Base-by-base conservation (phyloP, 2,329 filamentous ascomycete species). In the Aaosphaeria pasadenensis region DNA sequence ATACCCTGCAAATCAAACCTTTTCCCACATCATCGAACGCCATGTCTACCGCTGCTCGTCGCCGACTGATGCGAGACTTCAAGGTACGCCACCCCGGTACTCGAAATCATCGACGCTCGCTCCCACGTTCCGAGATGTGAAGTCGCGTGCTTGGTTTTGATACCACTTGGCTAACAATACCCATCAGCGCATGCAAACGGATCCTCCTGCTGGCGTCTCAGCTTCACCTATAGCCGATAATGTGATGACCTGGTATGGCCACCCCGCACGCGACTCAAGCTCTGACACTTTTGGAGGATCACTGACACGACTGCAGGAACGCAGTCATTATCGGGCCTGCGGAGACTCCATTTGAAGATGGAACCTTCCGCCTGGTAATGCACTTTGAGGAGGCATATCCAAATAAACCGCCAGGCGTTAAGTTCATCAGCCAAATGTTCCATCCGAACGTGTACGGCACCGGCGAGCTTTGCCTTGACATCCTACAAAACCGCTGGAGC, bases 371-470 rank as follows among this genome's bases (percentile, higher is more conserved):
- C 57, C 85, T 99, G 7, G 91, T 97, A 44, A 97, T 99, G 92
- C 91, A 96, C 68, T 99, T 99, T 62, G 94, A 97, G 69, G 94
- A 99, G 72, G 91, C 96, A 66, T 99, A 99, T 64, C 94, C 94
- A 30, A 99, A 97, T 76, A 97, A 97, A 71, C 94, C 94, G 5
- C 94, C 94, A 0, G 88, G 91, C 32, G 94, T 97, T 74, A 97
- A 97, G 69, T 99, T 99, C 71, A 95, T 99, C 70, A 95, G 89
- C 72, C 85, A 94, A 71, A 99, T 99, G 94, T 99, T 99, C 73
- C 94, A 99, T 64, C 94, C 94, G 13, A 99, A 99, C 67, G 94
- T 99, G 48, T 99, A 99, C 70, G 91, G 89, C 45, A 97, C 91
- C 0, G 94, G 94, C 52, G 94, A 99, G 76, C 80, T 99, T 44